phyloP scores from a whole-genome alignment of 2,329 filamentous ascomycete genomes.

The Cercospora sp. region DNA sequence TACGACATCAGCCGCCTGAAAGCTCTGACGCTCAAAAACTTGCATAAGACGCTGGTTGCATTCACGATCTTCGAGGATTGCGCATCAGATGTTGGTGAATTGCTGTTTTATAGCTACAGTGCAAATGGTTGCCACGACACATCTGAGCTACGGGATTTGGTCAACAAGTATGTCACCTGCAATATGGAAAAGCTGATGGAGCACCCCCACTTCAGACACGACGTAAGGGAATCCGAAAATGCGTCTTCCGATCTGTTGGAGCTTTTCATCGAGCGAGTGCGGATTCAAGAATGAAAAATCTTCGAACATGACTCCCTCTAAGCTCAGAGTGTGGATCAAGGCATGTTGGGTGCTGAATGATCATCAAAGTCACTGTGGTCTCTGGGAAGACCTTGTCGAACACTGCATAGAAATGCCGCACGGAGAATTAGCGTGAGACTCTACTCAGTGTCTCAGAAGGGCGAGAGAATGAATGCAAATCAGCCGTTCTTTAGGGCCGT shows the following conservation, averaged over 20 bases:
- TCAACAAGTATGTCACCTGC: conserved; percentile 15
- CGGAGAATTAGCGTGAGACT: not conserved
- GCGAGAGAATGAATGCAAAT: not conserved
- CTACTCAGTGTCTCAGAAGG: not conserved
- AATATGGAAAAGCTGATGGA: conserved; percentile 7
- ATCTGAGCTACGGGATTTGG: not conserved
- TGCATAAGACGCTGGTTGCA: conserved; percentile 5
- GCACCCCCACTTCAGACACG: not conserved
- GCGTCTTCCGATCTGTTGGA: not conserved
- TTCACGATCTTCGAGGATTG: conserved; percentile 1
- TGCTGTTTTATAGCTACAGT: not conserved
- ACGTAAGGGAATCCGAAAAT: too few species aligned
- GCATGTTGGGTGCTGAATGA: not conserved
- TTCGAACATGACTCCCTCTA: too few species aligned
- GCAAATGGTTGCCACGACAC: too few species aligned
- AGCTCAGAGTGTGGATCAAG: not conserved
- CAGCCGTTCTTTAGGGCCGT: too few species aligned
- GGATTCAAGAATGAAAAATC: not conserved
- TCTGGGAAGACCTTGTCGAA: too few species aligned
- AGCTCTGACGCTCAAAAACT: conserved; percentile 5
- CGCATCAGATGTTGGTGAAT: not conserved
- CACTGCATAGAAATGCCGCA: not conserved
- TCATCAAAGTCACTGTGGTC: too few species aligned
- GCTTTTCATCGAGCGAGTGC: not conserved
- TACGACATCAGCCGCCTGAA: conserved; percentile 12